Conservation (phyloP, 495 filamentous ascomycete species). For the Neurospora cerealis region DNA sequence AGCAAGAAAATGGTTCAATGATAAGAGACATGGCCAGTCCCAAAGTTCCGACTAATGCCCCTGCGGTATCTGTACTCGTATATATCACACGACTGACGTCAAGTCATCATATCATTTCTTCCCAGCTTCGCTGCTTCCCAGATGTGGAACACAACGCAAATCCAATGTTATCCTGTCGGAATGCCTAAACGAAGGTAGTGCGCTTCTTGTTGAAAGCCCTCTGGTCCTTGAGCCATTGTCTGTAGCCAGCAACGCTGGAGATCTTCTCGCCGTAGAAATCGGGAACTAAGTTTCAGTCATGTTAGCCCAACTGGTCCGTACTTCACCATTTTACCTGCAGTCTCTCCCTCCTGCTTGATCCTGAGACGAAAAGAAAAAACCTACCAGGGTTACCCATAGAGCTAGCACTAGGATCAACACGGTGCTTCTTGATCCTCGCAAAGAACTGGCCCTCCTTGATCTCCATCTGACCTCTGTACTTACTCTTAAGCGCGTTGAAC, state of each 20-base stretch:
- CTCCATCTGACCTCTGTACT: constrained; percentile 55
- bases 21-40: background rate
- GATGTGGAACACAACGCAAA: background rate
- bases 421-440: constrained; percentile 72
- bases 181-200: constrained; percentile 41
- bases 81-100: background rate
- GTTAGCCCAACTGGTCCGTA: background rate
- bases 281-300: constrained; percentile 26
- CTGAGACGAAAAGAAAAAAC: constrained; percentile 2
- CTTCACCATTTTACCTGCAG: background rate
- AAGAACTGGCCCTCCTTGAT: constrained; percentile 91
- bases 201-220: constrained; percentile 92
- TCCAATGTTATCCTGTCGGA: background rate
- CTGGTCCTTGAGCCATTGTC: constrained; percentile 96
- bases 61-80: background rate
- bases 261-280: constrained; percentile 92
- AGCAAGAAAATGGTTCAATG: background rate
- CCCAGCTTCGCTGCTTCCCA: background rate
- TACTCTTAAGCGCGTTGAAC: constrained; percentile 62
- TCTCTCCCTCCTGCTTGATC: background rate
- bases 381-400: constrained; percentile 49
- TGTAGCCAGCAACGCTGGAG: constrained; percentile 77
- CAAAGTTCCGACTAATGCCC: background rate
- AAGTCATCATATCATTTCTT: background rate
- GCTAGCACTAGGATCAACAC: constrained; percentile 68